Evolutionary conservation across 2,329 filamentous ascomycete species (phyloP).

Genomic region (Zymoseptoria crescenta): DNA sequence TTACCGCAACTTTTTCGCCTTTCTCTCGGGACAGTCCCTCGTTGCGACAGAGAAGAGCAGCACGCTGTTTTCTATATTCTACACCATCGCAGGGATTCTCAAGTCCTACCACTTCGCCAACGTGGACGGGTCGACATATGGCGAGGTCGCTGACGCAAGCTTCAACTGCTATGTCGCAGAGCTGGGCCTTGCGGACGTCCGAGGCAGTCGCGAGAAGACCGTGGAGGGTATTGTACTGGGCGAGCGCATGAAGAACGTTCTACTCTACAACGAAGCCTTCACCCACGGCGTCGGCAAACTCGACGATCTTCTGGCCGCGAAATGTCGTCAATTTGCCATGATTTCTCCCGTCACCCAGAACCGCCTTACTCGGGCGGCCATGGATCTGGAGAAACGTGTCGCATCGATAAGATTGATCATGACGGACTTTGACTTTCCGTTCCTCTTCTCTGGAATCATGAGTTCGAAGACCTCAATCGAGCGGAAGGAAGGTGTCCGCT

Average conservation of each 20-base stretch:
- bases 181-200: constrained; percentile 67
- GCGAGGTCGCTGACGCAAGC: constrained; percentile 54
- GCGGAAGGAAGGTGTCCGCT: constrained; percentile 65
- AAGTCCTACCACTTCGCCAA: constrained; percentile 54
- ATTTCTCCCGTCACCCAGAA: constrained; percentile 66
- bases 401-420: constrained; percentile 63
- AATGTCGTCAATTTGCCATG: constrained; percentile 60
- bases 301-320: constrained; percentile 61
- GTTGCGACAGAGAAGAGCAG: constrained; percentile 50
- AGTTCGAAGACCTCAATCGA: constrained; percentile 72
- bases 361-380: constrained; percentile 70
- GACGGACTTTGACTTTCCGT: constrained; percentile 86
- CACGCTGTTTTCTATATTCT: constrained; percentile 53
- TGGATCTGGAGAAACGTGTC: constrained; percentile 69
- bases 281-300: constrained; percentile 83
- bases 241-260: constrained; percentile 73
- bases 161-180: constrained; percentile 73
- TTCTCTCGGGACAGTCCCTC: constrained; percentile 54
- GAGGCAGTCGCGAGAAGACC: constrained; percentile 76
- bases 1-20: constrained; percentile 57
- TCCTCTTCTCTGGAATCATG: constrained; percentile 78
- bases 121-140: constrained; percentile 55
- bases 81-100: constrained; percentile 52
- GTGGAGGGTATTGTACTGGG: constrained; percentile 83
- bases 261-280: constrained; percentile 85